Evolutionary conservation across 305 asterid genomes (phyloP).

Genomic region (Fraxinus nigra): DNA sequence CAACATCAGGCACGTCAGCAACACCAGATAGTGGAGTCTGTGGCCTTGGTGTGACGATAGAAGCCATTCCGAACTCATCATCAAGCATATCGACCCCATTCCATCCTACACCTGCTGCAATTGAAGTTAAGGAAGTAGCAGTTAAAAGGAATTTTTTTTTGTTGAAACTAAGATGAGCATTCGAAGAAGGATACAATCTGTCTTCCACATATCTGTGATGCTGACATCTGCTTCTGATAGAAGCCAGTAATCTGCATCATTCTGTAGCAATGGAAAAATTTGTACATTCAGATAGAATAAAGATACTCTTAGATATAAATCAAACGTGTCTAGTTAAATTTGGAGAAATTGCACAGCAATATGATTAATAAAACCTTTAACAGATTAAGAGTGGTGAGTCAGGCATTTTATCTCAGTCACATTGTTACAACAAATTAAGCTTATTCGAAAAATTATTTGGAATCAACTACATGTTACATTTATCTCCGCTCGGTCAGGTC

Average conservation of each 20-base stretch:
- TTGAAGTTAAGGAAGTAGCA: constrained; percentile 21
- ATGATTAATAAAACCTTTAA: background rate
- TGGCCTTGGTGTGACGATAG: constrained; percentile 44
- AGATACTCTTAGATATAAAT: background rate
- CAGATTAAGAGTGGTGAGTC: background rate
- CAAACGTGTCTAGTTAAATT: background rate
- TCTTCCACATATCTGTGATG: constrained; percentile 92
- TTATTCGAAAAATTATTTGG: background rate
- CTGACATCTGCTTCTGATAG: constrained; percentile 74
- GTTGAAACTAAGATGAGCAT: background rate
- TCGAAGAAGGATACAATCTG: constrained; percentile 51
- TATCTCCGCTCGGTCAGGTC: background rate
- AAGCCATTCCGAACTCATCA: constrained; percentile 59
- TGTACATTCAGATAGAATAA: constrained; percentile 4
- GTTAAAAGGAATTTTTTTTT: background rate
- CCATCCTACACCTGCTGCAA: constrained; percentile 63
- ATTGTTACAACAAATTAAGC: background rate
- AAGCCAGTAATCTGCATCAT: constrained; percentile 90
- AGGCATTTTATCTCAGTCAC: background rate
- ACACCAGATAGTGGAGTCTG: constrained; percentile 43
- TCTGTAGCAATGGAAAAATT: constrained; percentile 40
- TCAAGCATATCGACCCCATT: constrained; percentile 50
- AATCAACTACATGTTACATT: background rate
- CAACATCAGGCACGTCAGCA: constrained; percentile 33
- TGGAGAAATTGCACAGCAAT: background rate